Base-by-base conservation (phyloP, 495 filamentous ascomycete species). In the Neurospora sp. region DNA sequence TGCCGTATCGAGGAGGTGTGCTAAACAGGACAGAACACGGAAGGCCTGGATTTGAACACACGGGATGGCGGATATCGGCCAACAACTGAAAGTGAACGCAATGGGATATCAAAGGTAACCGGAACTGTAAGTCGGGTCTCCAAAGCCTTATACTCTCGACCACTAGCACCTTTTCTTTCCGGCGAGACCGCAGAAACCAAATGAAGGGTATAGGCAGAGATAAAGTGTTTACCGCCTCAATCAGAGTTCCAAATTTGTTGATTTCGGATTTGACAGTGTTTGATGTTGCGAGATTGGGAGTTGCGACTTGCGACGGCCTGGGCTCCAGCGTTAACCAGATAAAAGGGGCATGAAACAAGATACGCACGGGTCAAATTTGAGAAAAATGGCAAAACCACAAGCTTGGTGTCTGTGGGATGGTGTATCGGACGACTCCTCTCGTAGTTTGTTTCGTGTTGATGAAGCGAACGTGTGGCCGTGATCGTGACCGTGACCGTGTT, bases 301-400 rank as follows among this genome's bases (percentile, higher is more conserved):
- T 35, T 80, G 76, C 16, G 76, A 71, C 20, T 72, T 72, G 31
- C 71, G 70, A 73, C 77, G 77, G 39, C 77, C 74, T 40, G 77
- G 77, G 59, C 73, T 48, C 54, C 54, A 66, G 54, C 54, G 54
- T 66, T 14, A 66, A 66, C 54, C 54, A 66, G 54, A 66, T 35
- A 35, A 66, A 66, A 66, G 54, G 54, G 54, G 54, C 54, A 37
- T 66, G 54, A 66, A 66, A 66, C 54, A 66, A 66, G 54, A 66
- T 35, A 66, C 54, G 54, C 54, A 66, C 54, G 54, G 54, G 54
- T 66, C 54, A 66, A 37, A 4, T 35, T 62, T 5, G 27, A 5
- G 31, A 66, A 66, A 66, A 35, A 35, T 35, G 31, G 12, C 6
- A 66, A 66, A 66, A 18, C 27, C 54, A 37, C 54, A 66, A 31